Evolutionary conservation across 306 rosid genomes (phyloP), one percentile per base, ranked within the genome.

Genomic region (Benincasa hispida): DNA sequence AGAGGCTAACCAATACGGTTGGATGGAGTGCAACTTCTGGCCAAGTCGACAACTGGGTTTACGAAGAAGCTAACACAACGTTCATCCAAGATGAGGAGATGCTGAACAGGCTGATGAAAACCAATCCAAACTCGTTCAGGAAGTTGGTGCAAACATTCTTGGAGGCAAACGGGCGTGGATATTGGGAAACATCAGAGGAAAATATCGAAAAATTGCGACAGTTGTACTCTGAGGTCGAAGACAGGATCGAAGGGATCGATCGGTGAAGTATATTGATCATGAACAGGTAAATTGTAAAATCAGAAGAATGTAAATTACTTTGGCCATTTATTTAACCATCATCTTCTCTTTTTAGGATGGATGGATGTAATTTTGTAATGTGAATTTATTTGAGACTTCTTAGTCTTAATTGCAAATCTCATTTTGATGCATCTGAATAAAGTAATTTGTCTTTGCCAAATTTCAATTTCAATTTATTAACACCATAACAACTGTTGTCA

Each of bases 1-100:
- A 94, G 88, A 89, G 98, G 62, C 96, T 94, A 10, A 90, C 98
- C 0, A 94, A 94, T 76, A 94, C 99, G 12, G 99, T 94, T 1
- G 99, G 99, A 60, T 94, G 99, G 99, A 94, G 98, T 89, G 99
- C 98, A 56, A 94, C 99, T 57, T 94, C 99, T 28, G 99, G 99
- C 22, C 99, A 94, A 84, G 99, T 94, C 24, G 99, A 94, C 86
- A 94, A 94, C 87, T 94, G 97, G 96, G 99, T 95, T 56, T 95
- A 94, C 39, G 99, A 94, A 87, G 99, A 94, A 85, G 99, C 99
- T 80, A 94, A 94, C 90, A 75, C 96, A 10, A 92, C 98, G 24
- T 94, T 92, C 89, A 92, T 94, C 65, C 85, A 92, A 77, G 97
- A 94, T 72, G 93, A 94, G 85, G 86, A 90, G 82, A 92, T 94